A percentile compares a stretch with the other conserved stretches of the same genome.
Conservation (phyloP, 192 early-diverging fungal species). For the Coemansia furcata region DNA sequence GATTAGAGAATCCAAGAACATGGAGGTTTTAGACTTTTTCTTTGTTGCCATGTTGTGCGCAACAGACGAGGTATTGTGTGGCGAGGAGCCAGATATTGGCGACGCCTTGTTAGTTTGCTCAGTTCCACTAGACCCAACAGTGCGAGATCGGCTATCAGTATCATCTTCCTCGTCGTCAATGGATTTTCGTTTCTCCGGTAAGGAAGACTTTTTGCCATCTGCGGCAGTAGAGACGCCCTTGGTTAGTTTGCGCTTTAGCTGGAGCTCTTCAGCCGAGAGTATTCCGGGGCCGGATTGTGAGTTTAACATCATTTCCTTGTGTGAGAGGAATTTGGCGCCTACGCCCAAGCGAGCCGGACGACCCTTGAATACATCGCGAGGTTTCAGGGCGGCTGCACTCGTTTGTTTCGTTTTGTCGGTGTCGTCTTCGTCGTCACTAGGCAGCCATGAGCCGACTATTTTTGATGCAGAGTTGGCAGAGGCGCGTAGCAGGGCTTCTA, state of each 20-base stretch:
- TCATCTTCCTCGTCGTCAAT: conserved; percentile 10
- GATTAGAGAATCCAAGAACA: conserved; percentile 30
- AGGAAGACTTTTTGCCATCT: not conserved
- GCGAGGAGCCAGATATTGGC: not conserved
- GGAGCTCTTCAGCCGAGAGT: conserved; percentile 27
- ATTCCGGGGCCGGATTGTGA: not conserved
- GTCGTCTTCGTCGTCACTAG: conserved; percentile 7
- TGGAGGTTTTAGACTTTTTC: conserved; percentile 24
- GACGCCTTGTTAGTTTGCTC: not conserved
- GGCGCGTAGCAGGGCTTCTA: conserved; percentile 46
- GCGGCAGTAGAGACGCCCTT: not conserved
- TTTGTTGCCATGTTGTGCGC: conserved; percentile 3
- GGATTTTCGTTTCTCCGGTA: not conserved
- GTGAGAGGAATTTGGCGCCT: conserved; percentile 47
- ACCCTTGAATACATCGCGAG: conserved; percentile 40
- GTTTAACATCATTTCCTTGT: conserved; percentile 36
- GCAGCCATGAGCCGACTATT: conserved; percentile 36
- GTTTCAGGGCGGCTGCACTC: conserved; percentile 9
- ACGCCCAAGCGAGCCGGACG: conserved; percentile 42
- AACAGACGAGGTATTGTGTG: not conserved
- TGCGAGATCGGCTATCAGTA: conserved; percentile 14
- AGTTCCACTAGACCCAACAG: not conserved
- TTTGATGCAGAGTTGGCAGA: conserved; percentile 43
- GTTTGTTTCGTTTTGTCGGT: not conserved
- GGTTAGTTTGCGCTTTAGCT: conserved; percentile 37